These are phyloP conservation scores for Tetrahymena thermophila DNA, from an alignment of 73 alveolate species.

Conservation along the genomic window DNA sequence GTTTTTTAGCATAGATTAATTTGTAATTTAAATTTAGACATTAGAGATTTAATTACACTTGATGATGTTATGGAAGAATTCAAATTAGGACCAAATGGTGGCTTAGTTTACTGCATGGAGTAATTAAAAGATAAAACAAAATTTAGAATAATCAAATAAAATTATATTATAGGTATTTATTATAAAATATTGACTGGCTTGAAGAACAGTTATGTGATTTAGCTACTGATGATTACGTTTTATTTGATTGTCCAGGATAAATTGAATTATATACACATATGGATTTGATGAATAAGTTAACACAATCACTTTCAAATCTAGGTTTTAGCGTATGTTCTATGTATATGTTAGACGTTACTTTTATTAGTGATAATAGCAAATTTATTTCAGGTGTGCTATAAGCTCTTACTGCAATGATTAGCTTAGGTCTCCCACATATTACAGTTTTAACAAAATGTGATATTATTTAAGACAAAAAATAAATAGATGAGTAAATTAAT, in stretches of 20 bases:
- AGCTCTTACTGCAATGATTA: constrained; percentile 95
- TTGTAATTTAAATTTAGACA: constrained; percentile 36
- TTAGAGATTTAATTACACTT: constrained; percentile 71
- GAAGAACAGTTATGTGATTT: constrained; percentile 61
- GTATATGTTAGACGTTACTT: constrained; percentile 90
- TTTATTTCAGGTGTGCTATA: constrained; percentile 81
- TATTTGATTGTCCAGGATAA: constrained; percentile 90
- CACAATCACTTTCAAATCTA: constrained; percentile 53
- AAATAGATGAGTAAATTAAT: constrained; percentile 6
- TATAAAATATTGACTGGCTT: constrained; percentile 68
- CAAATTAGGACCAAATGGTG: constrained; percentile 86
- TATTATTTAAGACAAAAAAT: constrained; percentile 26
- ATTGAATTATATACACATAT: constrained; percentile 95
- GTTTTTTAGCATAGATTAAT: neutral
- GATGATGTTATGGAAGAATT: constrained; percentile 77
- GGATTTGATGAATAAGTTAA: constrained; percentile 84
- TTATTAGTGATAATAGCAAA: constrained; percentile 83
- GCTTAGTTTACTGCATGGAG: constrained; percentile 81
- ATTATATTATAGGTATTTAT: constrained; percentile 31
- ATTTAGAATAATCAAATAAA: neutral
- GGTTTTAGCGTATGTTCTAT: constrained; percentile 88
- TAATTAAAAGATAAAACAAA: neutral
- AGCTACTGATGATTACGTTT: constrained; percentile 72
- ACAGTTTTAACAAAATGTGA: constrained; percentile 66
- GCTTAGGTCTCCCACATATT: constrained; percentile 94